Base-by-base conservation (phyloP, 768 basidiomycete species). In the Russula earlei region DNA sequence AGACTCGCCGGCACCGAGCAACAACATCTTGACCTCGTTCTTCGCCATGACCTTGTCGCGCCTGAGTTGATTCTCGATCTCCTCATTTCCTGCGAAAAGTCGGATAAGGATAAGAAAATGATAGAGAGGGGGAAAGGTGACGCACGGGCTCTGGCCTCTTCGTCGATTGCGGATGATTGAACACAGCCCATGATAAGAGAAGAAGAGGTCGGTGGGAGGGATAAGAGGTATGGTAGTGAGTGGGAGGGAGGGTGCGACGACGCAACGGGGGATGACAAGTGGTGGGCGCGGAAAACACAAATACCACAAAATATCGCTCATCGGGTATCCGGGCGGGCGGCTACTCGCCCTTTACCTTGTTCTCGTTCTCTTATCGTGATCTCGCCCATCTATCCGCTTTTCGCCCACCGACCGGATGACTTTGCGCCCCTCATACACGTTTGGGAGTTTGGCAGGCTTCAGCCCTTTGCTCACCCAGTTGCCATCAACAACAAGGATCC, bases 11-110 rank as follows among this genome's bases (percentile, higher is more conserved):
- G 95, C 93, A 55, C 95, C 95, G 25, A 98, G 77, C 56, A 98
- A 69, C 59, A 97, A 69, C 93, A 97, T 95, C 76, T 97, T 94
- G 67, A 94, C 91, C 70, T 93, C 91, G 65, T 92, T 93, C 77
- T 90, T 91, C 41, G 85, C 84, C 79, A 85, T 83, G 76, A 88
- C 80, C 42, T 86, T 74, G 74, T 95, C 92, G 65, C 83, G 77
- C 77, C 87, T 91, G 63, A 95, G 81, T 71, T 95, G 92, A 71
- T 73, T 85, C 76, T 95, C 92, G 62, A 95, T 95, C 76, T 88
- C 90, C 66, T 93, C 91, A 66, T 92, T 92, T 67, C 90, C 89
- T 91, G 58, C 6, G 12, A n/a, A 47, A 10, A 29, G 27, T 44
- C 31, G 37, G 40, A 22, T 29, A 24, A 40, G 52, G 52, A 46